Conservation (phyloP, 371 early-diverging fungal species). For the Coemansia sp. region DNA sequence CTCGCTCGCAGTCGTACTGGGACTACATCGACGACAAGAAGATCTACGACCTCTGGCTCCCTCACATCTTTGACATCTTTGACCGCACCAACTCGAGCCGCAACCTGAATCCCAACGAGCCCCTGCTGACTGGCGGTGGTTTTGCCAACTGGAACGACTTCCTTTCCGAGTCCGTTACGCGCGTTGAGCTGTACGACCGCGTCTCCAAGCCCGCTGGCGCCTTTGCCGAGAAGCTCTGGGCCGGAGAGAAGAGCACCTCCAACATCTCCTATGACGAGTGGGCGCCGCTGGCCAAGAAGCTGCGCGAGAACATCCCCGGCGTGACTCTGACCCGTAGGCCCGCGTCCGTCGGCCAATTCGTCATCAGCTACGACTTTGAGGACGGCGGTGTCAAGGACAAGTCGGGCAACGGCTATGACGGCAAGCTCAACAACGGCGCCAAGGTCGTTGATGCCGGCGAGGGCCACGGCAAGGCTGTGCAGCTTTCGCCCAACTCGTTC, state of each 20-base stretch:
- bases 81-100: conserved; percentile 39
- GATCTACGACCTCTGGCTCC: conserved; percentile 45
- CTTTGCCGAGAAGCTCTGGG: conserved; percentile 40
- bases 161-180: conserved; percentile 37
- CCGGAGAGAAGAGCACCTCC: conserved; percentile 24
- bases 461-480: conserved; percentile 40
- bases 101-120: conserved; percentile 36
- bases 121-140: conserved; percentile 38
- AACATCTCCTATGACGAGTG: conserved; percentile 32
- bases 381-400: conserved; percentile 35
- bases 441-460: conserved; percentile 33
- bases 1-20: conserved; percentile 37
- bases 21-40: conserved; percentile 33
- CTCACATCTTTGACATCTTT: conserved; percentile 40
- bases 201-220: conserved; percentile 32
- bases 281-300: conserved; percentile 44
- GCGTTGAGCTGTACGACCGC: conserved; percentile 44
- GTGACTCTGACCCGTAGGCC: conserved; percentile 36
- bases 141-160: conserved; percentile 44
- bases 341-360: conserved; percentile 27
- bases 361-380: conserved; percentile 45
- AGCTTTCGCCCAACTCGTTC: conserved; percentile 30
- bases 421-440: conserved; percentile 42
- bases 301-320: conserved; percentile 45
- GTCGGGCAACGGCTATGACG: conserved; percentile 36